Percentiles rank a stretch among this genome's conserved stretches.
Evolutionary conservation across 2,329 filamentous ascomycete genomes (phyloP).

Genomic region (Exserohilum rostratum): DNA sequence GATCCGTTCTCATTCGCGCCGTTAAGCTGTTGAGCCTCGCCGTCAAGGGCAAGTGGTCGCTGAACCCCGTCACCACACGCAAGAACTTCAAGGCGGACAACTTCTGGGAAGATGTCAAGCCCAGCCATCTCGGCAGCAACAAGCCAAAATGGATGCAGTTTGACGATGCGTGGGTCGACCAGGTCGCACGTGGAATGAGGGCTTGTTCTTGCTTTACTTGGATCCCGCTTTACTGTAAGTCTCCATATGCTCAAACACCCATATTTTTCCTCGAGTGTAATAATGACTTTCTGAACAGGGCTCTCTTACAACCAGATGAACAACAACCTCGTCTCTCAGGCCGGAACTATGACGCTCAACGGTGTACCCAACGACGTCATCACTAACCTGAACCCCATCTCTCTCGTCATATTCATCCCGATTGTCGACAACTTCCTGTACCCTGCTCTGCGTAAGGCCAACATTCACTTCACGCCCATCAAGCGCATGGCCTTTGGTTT

Average conservation of each 20-base stretch:
- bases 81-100: conserved; percentile 62
- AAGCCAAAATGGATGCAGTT: conserved; percentile 79
- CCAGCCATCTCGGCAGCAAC: conserved; percentile 62
- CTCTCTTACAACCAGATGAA: conserved; percentile 62
- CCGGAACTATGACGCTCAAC: conserved; percentile 59
- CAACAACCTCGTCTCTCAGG: conserved; percentile 62
- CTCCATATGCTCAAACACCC: background rate
- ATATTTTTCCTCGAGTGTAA: background rate
- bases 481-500: conserved; percentile 61
- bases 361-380: conserved; percentile 64
- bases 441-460: conserved; percentile 54
- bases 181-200: conserved; percentile 48
- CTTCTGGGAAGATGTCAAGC: conserved; percentile 73
- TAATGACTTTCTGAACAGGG: conserved; percentile 21
- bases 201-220: conserved; percentile 61
- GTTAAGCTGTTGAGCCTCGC: conserved; percentile 65
- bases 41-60: conserved; percentile 67
- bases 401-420: conserved; percentile 61
- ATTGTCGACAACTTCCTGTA: conserved; percentile 61
- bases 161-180: conserved; percentile 80
- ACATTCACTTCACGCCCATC: conserved; percentile 59
- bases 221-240: conserved; percentile 48
- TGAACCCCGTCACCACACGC: conserved; percentile 66
- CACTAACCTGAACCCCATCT: conserved; percentile 61
- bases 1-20: conserved; percentile 73